These are phyloP conservation scores for Vitis vinifera DNA, from an alignment of 164 flowering plant genomes.

Conservation along the genomic window DNA sequence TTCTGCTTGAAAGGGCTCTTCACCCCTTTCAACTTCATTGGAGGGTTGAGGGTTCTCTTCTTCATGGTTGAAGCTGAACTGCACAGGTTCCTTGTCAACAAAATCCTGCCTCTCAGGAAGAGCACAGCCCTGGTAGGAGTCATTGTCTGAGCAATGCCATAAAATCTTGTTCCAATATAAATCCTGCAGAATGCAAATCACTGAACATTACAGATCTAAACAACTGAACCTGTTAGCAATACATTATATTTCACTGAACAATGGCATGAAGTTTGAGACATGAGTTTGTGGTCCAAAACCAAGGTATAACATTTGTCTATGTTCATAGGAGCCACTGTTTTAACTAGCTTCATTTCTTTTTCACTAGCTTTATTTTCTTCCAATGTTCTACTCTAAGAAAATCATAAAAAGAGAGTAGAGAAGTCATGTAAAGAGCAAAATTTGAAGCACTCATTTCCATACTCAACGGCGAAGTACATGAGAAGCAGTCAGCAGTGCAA, in stretches of 20 bases:
- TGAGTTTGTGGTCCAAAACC: too few species aligned
- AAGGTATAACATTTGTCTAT: too few species aligned
- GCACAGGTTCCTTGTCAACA: constrained; percentile 16
- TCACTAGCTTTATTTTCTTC: too few species aligned
- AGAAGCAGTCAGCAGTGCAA: too few species aligned
- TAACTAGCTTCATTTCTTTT: too few species aligned
- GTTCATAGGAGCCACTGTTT: too few species aligned
- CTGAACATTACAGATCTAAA: background rate
- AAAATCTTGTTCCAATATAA: constrained; percentile 67
- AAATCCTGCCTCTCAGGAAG: constrained; percentile 60
- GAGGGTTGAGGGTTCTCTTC: constrained; percentile 12
- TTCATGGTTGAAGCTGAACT: constrained; percentile 4
- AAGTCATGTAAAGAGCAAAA: too few species aligned
- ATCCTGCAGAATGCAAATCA: constrained; percentile 51
- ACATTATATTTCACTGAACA: background rate
- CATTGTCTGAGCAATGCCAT: constrained; percentile 66
- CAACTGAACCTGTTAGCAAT: background rate
- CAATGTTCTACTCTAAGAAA: too few species aligned
- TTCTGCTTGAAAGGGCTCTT: constrained; percentile 15
- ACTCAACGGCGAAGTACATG: too few species aligned
- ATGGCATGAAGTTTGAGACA: background rate
- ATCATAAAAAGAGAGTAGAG: too few species aligned
- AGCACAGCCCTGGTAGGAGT: constrained; percentile 77
- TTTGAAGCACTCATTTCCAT: too few species aligned
- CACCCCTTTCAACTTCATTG: constrained; percentile 19